Evolutionary conservation across 208 protist genomes (phyloP).

Genomic region (Leishmania tarentolae): DNA sequence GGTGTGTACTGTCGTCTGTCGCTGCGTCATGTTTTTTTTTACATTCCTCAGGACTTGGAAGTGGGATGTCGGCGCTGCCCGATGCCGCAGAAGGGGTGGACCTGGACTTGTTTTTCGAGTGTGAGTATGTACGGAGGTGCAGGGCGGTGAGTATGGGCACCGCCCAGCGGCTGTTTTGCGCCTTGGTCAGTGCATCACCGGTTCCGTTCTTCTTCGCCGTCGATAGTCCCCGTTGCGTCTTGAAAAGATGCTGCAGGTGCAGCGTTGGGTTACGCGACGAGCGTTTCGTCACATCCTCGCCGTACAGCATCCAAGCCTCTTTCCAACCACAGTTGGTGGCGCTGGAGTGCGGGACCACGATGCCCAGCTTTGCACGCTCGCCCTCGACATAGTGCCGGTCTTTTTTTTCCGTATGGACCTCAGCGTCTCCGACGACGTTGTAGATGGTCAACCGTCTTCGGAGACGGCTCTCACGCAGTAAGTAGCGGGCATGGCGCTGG

Average conservation of each 20-base stretch:
- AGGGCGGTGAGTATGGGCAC: slow-evolving; percentile 13
- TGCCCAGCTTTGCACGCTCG: slow-evolving; percentile 42
- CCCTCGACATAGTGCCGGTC: slow-evolving; percentile 47
- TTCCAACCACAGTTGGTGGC: slow-evolving; percentile 4
- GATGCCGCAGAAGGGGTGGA: neutral
- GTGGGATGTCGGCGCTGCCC: neutral
- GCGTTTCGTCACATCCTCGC: slow-evolving; percentile 28
- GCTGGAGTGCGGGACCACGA: slow-evolving; percentile 38
- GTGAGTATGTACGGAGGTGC: slow-evolving; percentile 5
- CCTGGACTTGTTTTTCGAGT: neutral
- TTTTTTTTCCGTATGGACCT: slow-evolving; percentile 41
- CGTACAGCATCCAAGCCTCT: slow-evolving; percentile 48
- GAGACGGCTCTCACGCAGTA: slow-evolving; percentile 56
- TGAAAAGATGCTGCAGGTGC: slow-evolving; percentile 16
- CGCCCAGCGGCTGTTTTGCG: slow-evolving; percentile 6
- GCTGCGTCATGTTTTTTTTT: neutral
- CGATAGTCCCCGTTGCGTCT: neutral
- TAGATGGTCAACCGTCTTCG: slow-evolving; percentile 53
- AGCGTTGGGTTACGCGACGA: slow-evolving; percentile 5
- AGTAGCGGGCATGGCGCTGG: slow-evolving; percentile 48
- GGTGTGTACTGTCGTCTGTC: slow-evolving; percentile 3
- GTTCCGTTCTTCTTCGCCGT: neutral
- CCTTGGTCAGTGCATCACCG: neutral
- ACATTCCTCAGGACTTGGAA: neutral
- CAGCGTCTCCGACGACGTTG: slow-evolving; percentile 42